A percentile compares a stretch with the other conserved stretches of the same genome.
Evolutionary conservation across 352 stramenopile genomes (phyloP).

Genomic region (Elongisporangium anandrum): DNA sequence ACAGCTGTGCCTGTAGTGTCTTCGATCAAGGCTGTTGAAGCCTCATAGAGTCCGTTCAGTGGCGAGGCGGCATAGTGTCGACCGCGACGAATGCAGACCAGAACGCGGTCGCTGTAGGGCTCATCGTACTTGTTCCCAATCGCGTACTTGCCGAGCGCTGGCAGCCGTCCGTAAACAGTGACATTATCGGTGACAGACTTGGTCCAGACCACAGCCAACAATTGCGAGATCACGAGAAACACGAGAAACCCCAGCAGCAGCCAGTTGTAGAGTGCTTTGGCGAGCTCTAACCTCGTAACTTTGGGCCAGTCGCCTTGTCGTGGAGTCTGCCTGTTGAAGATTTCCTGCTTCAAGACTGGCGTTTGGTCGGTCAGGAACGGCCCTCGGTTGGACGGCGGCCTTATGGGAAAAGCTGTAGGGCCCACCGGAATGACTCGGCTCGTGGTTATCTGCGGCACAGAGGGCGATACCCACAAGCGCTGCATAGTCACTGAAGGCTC

Average conservation of each 20-base stretch:
- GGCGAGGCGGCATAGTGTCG: slow-evolving; percentile 1
- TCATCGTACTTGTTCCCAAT: slow-evolving; percentile 11
- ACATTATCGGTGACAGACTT: background rate
- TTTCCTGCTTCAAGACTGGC: slow-evolving; percentile 2
- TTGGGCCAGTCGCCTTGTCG: background rate
- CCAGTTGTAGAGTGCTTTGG: background rate
- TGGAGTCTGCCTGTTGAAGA: slow-evolving; percentile 41
- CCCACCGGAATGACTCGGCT: background rate
- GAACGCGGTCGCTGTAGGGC: slow-evolving; percentile 12
- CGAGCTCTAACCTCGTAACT: background rate
- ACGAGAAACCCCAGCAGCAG: background rate
- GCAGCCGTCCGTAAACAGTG: slow-evolving; percentile 1
- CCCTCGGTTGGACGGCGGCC: background rate
- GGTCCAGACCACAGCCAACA: slow-evolving; percentile 4
- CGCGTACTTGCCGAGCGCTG: background rate
- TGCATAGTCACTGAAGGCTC: background rate
- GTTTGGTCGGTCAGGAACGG: background rate
- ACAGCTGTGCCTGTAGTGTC: slow-evolving; percentile 3
- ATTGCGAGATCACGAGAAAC: background rate
- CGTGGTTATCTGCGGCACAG: background rate
- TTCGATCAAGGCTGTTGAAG: background rate
- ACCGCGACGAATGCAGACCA: slow-evolving; percentile 12
- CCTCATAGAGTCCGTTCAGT: background rate
- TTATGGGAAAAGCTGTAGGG: background rate
- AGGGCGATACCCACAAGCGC: background rate